Base-by-base conservation (phyloP, 2,329 filamentous ascomycete genomes). In the Pezicula radicicola region DNA sequence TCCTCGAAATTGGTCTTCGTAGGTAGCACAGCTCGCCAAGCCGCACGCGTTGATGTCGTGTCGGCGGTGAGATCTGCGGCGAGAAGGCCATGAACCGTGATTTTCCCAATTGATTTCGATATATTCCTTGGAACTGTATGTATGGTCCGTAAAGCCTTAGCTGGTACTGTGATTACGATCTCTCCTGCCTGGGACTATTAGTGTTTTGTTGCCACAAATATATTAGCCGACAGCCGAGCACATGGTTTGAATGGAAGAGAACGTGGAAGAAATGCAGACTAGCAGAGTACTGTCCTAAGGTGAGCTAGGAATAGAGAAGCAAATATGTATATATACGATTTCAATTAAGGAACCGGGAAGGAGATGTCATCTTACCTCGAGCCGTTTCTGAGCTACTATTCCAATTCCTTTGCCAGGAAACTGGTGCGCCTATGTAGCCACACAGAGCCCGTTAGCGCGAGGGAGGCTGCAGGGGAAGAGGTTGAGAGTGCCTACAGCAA, bases 331-430 rank as follows among this genome's bases (percentile, higher is more conserved):
- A 25, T 6, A 7, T 25, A 6, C 2, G 19, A 19, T 19, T 40
- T 19, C 36, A 40, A 40, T 25, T 15, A n/a, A 37, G 8, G 10
- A 48, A 27, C 46, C 19, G 43, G 49, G 33, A 45, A 50, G 40
- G 27, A 30, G 19, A 40, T 46, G 28, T 8, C 35, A 27, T 59
- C 63, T 63, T 71, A 89, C 88, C 72, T 87, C 73, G 55, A 94
- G 77, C 13, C 78, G 72, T 27, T 79, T 77, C 12, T 81, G 85
- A 5, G 90, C 87, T 47, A 92, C 77, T 51, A 96, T 84, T 44
- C 92, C 91, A 49, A 94, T 79, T 27, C 91, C 91, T 50, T 88
- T 79, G 2, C 85, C 87, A 6, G 85, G 80, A 15, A 96, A 84
- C 37, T 74, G 75, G 39, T 83, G 78, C 5, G 90, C 30, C 30